Conservation (phyloP, 805 yeast species). For the Suhomyces canberraensis region DNA sequence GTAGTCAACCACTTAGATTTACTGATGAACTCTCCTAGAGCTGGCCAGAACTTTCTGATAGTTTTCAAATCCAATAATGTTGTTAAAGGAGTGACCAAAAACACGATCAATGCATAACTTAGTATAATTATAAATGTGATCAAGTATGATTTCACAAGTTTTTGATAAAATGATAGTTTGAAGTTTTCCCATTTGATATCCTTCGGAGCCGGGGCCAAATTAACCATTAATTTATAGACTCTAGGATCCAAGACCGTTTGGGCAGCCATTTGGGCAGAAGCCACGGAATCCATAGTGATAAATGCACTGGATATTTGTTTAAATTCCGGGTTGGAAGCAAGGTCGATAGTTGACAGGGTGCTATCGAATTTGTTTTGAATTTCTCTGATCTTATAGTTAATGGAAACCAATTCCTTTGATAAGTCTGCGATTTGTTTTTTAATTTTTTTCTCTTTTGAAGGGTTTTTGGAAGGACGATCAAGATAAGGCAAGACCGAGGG, state of each 20-base stretch:
- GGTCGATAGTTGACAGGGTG: conserved; percentile 22
- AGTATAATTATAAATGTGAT: conserved; percentile 44
- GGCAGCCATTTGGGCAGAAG: conserved; percentile 49
- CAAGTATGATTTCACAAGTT: conserved; percentile 36
- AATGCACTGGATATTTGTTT: conserved; percentile 45
- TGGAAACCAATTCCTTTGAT: conserved; percentile 28
- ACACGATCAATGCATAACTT: conserved; percentile 50
- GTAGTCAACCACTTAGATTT: conserved; percentile 51
- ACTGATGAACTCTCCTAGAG: conserved; percentile 50
- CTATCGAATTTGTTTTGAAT: conserved; percentile 33
- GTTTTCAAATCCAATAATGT: conserved; percentile 55
- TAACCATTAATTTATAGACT: conserved; percentile 40
- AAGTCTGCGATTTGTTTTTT: conserved; percentile 30
- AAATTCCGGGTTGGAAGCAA: conserved; percentile 27
- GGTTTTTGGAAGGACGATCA: conserved; percentile 8
- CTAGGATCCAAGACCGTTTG: conserved; percentile 45
- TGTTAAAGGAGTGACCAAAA: conserved; percentile 55
- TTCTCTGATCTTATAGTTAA: conserved; percentile 39
- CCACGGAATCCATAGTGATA: conserved; percentile 47
- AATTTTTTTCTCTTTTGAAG: conserved; percentile 16
- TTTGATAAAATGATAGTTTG: conserved; percentile 36
- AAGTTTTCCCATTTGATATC: conserved; percentile 47
- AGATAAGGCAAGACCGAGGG: conserved; percentile 29
- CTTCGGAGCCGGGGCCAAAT: conserved; percentile 46
- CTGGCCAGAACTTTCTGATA: conserved; percentile 57